Evolutionary conservation across 2,329 filamentous ascomycete genomes (phyloP), one percentile per base, ranked within the genome.

Genomic region (Botryotinia globosa): DNA sequence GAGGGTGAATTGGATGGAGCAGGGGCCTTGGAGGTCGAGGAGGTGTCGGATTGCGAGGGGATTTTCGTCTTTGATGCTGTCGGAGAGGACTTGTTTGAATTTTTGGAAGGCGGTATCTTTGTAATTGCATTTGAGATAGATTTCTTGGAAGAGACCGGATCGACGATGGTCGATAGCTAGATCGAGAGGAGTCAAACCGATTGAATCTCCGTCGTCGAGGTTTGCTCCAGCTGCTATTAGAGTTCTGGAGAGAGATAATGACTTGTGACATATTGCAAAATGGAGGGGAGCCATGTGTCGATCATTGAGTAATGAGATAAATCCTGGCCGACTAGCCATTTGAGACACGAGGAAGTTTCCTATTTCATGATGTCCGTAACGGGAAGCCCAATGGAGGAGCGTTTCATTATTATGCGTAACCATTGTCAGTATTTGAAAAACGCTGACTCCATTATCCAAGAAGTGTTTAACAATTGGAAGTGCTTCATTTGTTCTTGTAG

Each of bases 321-420:
- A 68, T 48, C 39, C 70, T 14, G 70, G 63, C 5, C 25, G 63
- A 45, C 37, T 45, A 45, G 42, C 20, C 70, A 72, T 72, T 44
- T 59, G 45, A 37, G 48, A 56, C 29, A 72, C 51, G 8, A 72
- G n/a, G 37, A 58, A 61, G 44, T 61, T 54, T 39, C 61, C 70
- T 25, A 72, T 54, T 37, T 67, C 62, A 39, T 72, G 48, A 59
- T 68, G 42, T 22, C 70, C 51, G 32, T 29, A 67, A 29, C 63
- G 48, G 25, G 42, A 32, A 25, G 39, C 70, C 62, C 64, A 66
- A 29, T 72, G 70, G 18, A 72, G 70, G 14, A 68, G 16, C 18
- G 70, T 72, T 8, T 72, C 63, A 22, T 59, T 39, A 29, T 29
- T 18, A 7, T 14, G 14, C n/a, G n/a, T 29, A n/a, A 20, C 45